phyloP scores from a whole-genome alignment of 1,284 basidiomycete species.

The Stygiomarasmius scandens region DNA sequence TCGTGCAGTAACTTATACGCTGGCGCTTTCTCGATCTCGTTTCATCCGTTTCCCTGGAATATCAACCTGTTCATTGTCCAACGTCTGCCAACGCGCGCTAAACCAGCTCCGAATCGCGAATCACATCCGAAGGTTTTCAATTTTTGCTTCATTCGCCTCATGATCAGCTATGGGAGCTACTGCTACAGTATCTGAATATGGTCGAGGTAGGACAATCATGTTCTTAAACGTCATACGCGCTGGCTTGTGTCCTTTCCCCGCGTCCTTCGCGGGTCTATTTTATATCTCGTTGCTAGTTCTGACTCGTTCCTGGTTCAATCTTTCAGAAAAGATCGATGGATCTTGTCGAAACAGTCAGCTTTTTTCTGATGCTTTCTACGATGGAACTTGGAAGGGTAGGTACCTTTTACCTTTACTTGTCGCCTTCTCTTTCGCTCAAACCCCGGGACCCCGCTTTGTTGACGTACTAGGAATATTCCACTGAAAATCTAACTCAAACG shows the following conservation, averaged over 20 bases:
- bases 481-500: constrained; percentile 77
- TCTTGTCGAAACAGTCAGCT: constrained; percentile 90
- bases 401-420: constrained; percentile 13
- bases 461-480: constrained; percentile 79
- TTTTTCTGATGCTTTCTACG: constrained; percentile 94
- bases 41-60: too few species aligned
- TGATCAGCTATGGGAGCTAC: constrained; percentile 95
- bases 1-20: constrained; percentile 3
- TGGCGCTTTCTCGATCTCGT: too few species aligned
- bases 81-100: too few species aligned
- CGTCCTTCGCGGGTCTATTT: too few species aligned
- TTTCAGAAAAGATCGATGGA: constrained; percentile 83
- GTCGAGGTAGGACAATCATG: constrained; percentile 81
- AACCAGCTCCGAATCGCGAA: constrained; percentile 58
- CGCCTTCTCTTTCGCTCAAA: neutral
- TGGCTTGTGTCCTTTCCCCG: too few species aligned
- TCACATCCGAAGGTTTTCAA: constrained; percentile 96
- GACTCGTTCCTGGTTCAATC: constrained; percentile 14
- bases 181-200: constrained; percentile 88
- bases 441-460: too few species aligned
- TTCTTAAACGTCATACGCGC: too few species aligned
- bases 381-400: constrained; percentile 87
- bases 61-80: too few species aligned
- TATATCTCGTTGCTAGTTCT: constrained; percentile 14
- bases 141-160: constrained; percentile 97